Evolutionary conservation across 2,329 filamentous ascomycete species (phyloP), one percentile per base, ranked within the genome.

Genomic region (Fusarium hainanense): DNA sequence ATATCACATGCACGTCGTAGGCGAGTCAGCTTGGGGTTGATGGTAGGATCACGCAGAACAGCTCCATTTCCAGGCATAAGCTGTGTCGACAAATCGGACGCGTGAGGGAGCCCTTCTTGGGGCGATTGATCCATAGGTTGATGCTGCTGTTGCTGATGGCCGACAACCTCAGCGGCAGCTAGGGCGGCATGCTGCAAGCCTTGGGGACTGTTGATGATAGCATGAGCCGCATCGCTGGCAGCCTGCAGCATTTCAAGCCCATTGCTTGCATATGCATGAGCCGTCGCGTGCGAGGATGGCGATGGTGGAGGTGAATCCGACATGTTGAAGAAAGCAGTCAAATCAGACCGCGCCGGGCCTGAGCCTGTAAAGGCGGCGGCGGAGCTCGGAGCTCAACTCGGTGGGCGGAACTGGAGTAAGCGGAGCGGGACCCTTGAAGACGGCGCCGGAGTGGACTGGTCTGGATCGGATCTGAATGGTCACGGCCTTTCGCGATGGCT

Each of bases 1-100:
- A 89, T 86, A 69, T 89, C 87, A 71, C 87, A 89, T 16, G 87
- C 87, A 51, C 87, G 84, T 63, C 87, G 82, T 32, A 89, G 81
- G 9, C 87, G 84, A 28, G 86, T 88, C 47, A 85, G 79, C 77
- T 87, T 88, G 18, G 81, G 82, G 57, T 83, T 84, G 56, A 83
- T 76, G 14, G 79, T 80, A 10, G 81, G 80, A 58, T 84, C 82
- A 42, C 81, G 79, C 69, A 78, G 74, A 27, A 72, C 60, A 51
- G 69, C 72, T 41, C 66, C 69, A 25, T 71, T 68, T 30, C 58
- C 72, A 49, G 58, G 58, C 40, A 75, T 54, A 60, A 77, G 70
- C 57, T 76, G 75, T 28, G 63, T 51, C n/a, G 64, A 52, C 57
- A 73, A 58, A 18, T 77, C 76, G 37, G 71, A 23, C 16, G 66